Percentiles rank a stretch among this genome's conserved stretches.
Evolutionary conservation across 768 basidiomycete genomes (phyloP).

Genomic region (Leccinum barrowsii): DNA sequence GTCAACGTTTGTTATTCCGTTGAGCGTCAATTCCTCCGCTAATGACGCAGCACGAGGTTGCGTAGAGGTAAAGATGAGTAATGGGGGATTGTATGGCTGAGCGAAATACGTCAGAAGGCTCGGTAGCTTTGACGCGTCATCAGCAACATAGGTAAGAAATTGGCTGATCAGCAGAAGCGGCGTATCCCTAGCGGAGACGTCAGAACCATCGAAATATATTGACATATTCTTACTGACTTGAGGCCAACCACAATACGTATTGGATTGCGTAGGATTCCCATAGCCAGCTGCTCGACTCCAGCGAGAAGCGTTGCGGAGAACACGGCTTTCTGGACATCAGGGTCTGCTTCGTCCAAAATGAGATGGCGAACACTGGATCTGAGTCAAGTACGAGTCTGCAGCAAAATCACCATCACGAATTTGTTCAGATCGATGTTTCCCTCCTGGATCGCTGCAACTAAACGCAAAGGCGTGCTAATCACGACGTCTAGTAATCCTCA

Average conservation of each 20-base stretch:
- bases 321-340: constrained; percentile 75
- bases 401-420: constrained; percentile 41
- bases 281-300: constrained; percentile 80
- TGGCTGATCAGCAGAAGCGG: constrained; percentile 90
- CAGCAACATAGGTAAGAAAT: constrained; percentile 85
- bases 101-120: constrained; percentile 78
- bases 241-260: constrained; percentile 94
- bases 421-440: constrained; percentile 65
- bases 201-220: constrained; percentile 6
- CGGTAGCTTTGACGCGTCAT: constrained; percentile 91
- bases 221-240: constrained; percentile 56
- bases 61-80: constrained; percentile 87
- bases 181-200: constrained; percentile 64
- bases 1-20: constrained; percentile 78
- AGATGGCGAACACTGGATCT: constrained; percentile 72
- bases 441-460: constrained; percentile 79
- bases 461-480: constrained; percentile 86
- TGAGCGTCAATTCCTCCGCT: constrained; percentile 76
- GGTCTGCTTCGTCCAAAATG: constrained; percentile 88
- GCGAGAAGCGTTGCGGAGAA: constrained; percentile 97
- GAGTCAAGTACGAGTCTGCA: constrained; percentile 7
- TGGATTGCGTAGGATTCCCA: constrained; percentile 80
- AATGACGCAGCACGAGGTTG: constrained; percentile 82
- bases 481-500: constrained; percentile 63
- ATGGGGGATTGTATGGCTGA: constrained; percentile 83